Evolutionary conservation across 2,329 filamentous ascomycete species (phyloP).

Genomic region (Aureobasidium leucospermi): DNA sequence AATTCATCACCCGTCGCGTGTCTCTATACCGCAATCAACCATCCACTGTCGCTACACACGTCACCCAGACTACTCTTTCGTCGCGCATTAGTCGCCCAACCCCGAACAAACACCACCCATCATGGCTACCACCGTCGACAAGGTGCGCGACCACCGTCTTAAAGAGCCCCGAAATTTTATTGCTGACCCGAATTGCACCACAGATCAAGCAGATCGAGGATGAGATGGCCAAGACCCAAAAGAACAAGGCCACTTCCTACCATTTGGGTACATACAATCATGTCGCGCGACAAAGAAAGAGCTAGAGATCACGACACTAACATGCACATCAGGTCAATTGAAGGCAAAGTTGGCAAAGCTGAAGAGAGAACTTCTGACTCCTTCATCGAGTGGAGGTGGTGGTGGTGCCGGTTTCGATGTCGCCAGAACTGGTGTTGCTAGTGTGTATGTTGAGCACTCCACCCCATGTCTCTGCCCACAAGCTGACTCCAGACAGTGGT

Average conservation of each 20-base stretch:
- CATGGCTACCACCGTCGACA: constrained; percentile 97
- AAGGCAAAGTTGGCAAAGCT: constrained; percentile 98
- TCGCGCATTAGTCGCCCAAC: not conserved
- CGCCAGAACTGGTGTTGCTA: constrained; percentile 92
- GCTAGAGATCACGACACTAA: not conserved
- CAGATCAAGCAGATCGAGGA: constrained; percentile 95
- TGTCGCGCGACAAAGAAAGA: constrained; percentile 13
- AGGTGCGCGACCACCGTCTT: constrained; percentile 48
- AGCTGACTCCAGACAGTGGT: constrained; percentile 39
- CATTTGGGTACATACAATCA: constrained; percentile 58
- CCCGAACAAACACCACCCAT: constrained; percentile 32
- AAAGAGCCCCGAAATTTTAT: constrained; percentile 24
- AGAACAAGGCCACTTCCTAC: constrained; percentile 92
- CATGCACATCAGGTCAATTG: constrained; percentile 55
- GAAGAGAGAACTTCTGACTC: constrained; percentile 90
- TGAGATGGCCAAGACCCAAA: constrained; percentile 96
- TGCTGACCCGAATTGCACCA: constrained; percentile 26
- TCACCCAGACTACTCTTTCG: not conserved
- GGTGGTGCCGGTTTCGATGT: constrained; percentile 92
- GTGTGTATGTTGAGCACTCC: constrained; percentile 50
- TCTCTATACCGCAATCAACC: not conserved
- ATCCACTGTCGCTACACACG: not conserved
- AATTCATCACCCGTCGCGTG: not conserved
- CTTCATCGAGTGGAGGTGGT: constrained; percentile 69
- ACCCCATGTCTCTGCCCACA: not conserved